These are phyloP conservation scores for Fusarium falciforme DNA, from an alignment of 2,329 filamentous ascomycete species.

Conservation along the genomic window DNA sequence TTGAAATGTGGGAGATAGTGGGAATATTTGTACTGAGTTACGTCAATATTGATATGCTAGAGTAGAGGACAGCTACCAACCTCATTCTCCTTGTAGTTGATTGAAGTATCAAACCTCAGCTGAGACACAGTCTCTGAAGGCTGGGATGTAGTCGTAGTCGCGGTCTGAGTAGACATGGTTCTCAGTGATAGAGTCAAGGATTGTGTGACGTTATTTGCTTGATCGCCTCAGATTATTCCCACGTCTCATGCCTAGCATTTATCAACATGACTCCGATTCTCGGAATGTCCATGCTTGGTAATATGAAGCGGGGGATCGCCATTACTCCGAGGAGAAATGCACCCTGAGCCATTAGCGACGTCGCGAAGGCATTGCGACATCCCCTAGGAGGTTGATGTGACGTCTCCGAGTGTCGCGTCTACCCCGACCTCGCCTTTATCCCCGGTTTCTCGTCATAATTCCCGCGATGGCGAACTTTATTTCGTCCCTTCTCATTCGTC, in stretches of 20 bases:
- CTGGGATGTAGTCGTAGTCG: not conserved
- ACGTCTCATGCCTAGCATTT: not conserved
- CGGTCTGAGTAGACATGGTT: not conserved
- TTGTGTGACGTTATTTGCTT: not conserved
- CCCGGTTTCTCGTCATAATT: not conserved
- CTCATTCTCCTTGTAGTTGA: not conserved
- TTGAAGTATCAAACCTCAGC: not conserved
- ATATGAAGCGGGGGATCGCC: conserved; percentile 3
- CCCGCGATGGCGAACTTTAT: conserved; percentile 5
- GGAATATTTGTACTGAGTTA: not conserved
- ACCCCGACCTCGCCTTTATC: not conserved
- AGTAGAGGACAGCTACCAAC: not conserved
- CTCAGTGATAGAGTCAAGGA: not conserved
- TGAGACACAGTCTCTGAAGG: not conserved
- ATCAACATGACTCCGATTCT: not conserved
- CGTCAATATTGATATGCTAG: not conserved
- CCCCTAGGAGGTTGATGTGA: not conserved
- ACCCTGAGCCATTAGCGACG: not conserved
- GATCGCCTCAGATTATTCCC: not conserved
- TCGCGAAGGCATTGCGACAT: conserved; percentile 4
- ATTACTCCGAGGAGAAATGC: not conserved
- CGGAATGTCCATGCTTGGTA: not conserved
- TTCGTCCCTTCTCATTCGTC: not conserved
- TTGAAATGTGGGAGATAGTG: conserved; percentile 22
- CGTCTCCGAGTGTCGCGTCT: not conserved